Evolutionary conservation across 257 asterid genomes (phyloP), one percentile per base, ranked within the genome.

Genomic region (Nicotiana tomentosiformis): DNA sequence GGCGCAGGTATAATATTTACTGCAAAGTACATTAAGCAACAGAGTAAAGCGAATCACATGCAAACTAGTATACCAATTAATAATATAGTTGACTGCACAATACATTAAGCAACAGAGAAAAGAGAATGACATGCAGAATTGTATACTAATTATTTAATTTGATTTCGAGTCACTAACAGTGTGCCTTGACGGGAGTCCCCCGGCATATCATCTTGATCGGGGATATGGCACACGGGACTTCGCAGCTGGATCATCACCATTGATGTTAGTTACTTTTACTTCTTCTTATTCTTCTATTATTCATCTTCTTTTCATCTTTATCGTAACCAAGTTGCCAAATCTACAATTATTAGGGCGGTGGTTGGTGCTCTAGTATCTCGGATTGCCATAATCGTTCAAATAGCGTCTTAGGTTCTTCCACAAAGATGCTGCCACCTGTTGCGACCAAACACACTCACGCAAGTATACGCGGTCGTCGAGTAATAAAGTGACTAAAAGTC

Each of bases 341-440:
- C 57, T 14, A 12, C 17, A 3, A 53, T n/a, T 62, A 20, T 61
- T 10, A 94, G 98, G 98, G 98, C 83, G 98, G 98, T 77, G 97
- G 91, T 30, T 93, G 98, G 98, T 93, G 98, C 90, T 87, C 89
- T 83, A 92, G 90, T 43, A 86, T 62, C 9, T 78, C 91, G 4
- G 83, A 82, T 33, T 95, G 97, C 67, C 81, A 90, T 2, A 85
- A 79, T 2, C 91, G 94, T 17, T 90, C 20, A 20, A 80, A 26
- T 43, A 82, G 80, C 18, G 84, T 87, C 5, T 74, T 91, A 35
- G 98, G 97, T 62, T 95, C 98, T 32, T 93, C 98, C 14, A 88
- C 83, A 84, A 69, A 60, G 7, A 95, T 89, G 96, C 88, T 61
- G 56, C 90, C 26, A 53, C 90, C 85, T n/a, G n/a, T n/a, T n/a